Evolutionary conservation across 2,329 filamentous ascomycete genomes (phyloP).

Genomic region (Teratosphaeria nubilosa): DNA sequence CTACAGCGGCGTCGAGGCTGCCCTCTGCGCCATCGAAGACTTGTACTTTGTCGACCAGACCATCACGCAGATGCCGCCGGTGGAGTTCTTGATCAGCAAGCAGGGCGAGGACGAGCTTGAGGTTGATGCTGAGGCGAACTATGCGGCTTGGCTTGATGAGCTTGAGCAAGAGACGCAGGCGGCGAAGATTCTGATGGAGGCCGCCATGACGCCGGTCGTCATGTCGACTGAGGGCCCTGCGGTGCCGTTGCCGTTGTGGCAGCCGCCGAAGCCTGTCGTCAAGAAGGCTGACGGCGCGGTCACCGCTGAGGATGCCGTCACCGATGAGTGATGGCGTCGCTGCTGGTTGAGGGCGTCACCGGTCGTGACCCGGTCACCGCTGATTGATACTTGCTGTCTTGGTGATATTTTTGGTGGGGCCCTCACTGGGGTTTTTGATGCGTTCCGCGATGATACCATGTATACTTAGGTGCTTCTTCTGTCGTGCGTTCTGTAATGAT

Average conservation of each 20-base stretch:
- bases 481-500: not conserved
- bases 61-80: constrained; percentile 18
- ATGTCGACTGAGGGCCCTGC: not conserved
- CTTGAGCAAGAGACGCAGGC: not conserved
- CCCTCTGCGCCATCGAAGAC: constrained; percentile 15
- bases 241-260: not conserved
- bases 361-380: too few relatives aligned
- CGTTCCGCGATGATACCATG: not conserved
- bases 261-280: not conserved
- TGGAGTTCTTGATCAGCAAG: constrained; percentile 23
- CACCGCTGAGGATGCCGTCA: not conserved
- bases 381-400: not conserved
- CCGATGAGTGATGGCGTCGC: not conserved
- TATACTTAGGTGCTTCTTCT: not conserved
- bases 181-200: not conserved
- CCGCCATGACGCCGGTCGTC: not conserved
- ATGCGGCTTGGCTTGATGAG: constrained; percentile 12
- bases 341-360: too few relatives aligned
- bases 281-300: not conserved
- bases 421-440: not conserved
- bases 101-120: constrained; percentile 10
- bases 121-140: constrained; percentile 15
- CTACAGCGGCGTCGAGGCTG: constrained; percentile 14
- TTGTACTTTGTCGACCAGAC: constrained; percentile 7
- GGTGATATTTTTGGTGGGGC: not conserved